Evolutionary conservation across 2,329 filamentous ascomycete genomes (phyloP).

Genomic region (Colletotrichum sojae): DNA sequence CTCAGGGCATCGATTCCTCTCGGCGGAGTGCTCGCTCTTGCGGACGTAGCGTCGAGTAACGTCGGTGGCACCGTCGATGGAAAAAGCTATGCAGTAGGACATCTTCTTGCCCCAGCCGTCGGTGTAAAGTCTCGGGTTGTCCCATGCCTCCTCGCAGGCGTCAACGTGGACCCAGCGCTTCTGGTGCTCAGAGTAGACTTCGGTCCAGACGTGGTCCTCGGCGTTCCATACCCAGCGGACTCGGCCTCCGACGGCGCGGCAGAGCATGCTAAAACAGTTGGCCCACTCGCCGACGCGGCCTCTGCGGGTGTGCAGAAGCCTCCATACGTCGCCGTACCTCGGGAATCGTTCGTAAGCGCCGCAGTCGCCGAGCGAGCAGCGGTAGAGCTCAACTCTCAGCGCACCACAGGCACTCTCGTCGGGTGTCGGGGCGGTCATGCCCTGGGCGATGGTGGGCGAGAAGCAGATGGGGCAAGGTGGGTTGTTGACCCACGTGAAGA

Average conservation of each 20-base stretch:
- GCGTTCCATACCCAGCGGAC: conserved; percentile 99
- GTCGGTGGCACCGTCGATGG: conserved; percentile 83
- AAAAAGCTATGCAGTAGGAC: conserved; percentile 97
- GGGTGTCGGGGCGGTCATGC: conserved; percentile 86
- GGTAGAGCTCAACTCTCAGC: conserved; percentile 89
- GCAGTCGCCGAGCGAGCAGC: conserved; percentile 84
- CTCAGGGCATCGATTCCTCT: conserved; percentile 86
- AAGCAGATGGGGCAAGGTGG: conserved; percentile 86
- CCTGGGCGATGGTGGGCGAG: conserved; percentile 85
- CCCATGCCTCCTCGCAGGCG: conserved; percentile 94
- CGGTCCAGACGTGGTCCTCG: conserved; percentile 98
- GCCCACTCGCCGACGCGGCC: conserved; percentile 96
- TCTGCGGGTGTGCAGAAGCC: conserved; percentile 85
- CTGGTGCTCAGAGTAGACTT: conserved; percentile 95
- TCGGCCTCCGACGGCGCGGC: conserved; percentile 89
- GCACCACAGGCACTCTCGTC: conserved; percentile 93
- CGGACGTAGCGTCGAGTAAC: conserved; percentile 79
- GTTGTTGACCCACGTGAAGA: conserved; percentile 98
- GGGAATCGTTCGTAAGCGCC: conserved; percentile 89
- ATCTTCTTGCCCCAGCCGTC: conserved; percentile 98
- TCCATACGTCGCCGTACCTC: conserved; percentile 95
- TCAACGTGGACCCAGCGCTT: conserved; percentile 98
- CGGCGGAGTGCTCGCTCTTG: conserved; percentile 79
- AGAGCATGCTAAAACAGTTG: conserved; percentile 99
- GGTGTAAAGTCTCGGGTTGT: conserved; percentile 91